These are phyloP conservation scores for Gamarada debralockiae DNA, from an alignment of 495 filamentous ascomycete genomes.

Conservation along the genomic window DNA sequence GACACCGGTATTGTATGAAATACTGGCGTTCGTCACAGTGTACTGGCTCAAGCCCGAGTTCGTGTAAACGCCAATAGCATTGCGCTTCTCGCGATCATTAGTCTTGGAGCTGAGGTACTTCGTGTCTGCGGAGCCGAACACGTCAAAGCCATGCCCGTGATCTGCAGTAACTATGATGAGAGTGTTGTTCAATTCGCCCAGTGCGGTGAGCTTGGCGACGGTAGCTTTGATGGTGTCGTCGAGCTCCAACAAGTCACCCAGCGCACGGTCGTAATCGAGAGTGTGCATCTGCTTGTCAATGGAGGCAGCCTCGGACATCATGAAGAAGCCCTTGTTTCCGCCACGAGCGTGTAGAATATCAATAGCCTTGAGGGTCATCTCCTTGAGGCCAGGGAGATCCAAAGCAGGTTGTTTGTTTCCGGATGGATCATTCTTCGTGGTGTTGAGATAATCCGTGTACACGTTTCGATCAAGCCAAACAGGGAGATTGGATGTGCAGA, in stretches of 20 bases:
- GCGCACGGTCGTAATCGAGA: slow-evolving; percentile 70
- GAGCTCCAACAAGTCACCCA: slow-evolving; percentile 72
- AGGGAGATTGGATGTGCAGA: slow-evolving; percentile 59
- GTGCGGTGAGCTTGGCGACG: slow-evolving; percentile 52
- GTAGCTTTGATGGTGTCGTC: slow-evolving; percentile 70
- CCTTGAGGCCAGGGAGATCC: slow-evolving; percentile 69
- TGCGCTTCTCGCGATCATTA: slow-evolving; percentile 59
- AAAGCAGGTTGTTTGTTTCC: slow-evolving; percentile 53
- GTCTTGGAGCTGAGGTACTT: slow-evolving; percentile 27
- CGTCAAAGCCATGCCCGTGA: slow-evolving; percentile 75
- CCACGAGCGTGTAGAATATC: slow-evolving; percentile 62
- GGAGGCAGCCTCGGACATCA: slow-evolving; percentile 72
- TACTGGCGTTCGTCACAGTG: slow-evolving; percentile 35
- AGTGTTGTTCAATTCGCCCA: slow-evolving; percentile 59
- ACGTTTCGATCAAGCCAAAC: slow-evolving; percentile 74
- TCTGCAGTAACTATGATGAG: slow-evolving; percentile 70
- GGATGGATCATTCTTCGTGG: slow-evolving; percentile 57
- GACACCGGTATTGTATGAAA: slow-evolving; percentile 56
- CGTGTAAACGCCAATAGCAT: slow-evolving; percentile 63
- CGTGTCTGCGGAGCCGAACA: slow-evolving; percentile 52
- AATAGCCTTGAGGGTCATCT: slow-evolving; percentile 79
- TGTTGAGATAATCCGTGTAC: slow-evolving; percentile 56
- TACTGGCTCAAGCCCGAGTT: slow-evolving; percentile 69
- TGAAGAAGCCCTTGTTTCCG: slow-evolving; percentile 64
- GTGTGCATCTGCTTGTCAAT: slow-evolving; percentile 74